A percentile compares a stretch with the other conserved stretches of the same genome.
These are phyloP conservation scores for Hydrangea macrophylla DNA, from an alignment of 148 eudicot genomes.

Conservation along the genomic window DNA sequence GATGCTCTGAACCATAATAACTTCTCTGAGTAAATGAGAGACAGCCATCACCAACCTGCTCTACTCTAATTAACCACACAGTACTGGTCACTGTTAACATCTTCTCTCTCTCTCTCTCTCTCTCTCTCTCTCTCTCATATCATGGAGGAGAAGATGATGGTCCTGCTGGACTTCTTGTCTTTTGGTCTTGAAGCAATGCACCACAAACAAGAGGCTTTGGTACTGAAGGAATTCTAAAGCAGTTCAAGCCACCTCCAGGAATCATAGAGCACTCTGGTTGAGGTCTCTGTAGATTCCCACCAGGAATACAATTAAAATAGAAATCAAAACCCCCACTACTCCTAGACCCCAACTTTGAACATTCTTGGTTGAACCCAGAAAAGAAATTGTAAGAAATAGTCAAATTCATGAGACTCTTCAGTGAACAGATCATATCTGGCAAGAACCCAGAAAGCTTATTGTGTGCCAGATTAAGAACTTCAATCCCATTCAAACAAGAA, in stretches of 20 bases:
- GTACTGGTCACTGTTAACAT: background rate
- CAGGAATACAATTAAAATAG: conserved; percentile 67
- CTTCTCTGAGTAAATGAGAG: conserved; percentile 8
- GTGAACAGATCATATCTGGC: conserved; percentile 65
- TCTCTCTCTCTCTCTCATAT: background rate
- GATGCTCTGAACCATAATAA: conserved; percentile 2
- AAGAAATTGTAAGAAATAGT: conserved; percentile 74
- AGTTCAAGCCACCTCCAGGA: conserved; percentile 48
- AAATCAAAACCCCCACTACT: conserved; percentile 63
- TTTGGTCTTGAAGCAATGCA: conserved; percentile 27
- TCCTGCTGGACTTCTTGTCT: conserved; percentile 3
- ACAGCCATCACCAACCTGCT: conserved; percentile 19
- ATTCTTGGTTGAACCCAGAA: conserved; percentile 60
- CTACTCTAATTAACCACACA: no score
- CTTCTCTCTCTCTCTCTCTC: conserved; percentile 8
- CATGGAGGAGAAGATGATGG: conserved; percentile 39
- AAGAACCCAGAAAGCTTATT: conserved; percentile 66
- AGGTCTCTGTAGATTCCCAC: conserved; percentile 63
- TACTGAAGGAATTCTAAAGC: conserved; percentile 51
- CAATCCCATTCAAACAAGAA: conserved; percentile 61
- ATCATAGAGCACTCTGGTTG: conserved; percentile 51
- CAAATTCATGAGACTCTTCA: conserved; percentile 53
- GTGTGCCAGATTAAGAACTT: conserved; percentile 67
- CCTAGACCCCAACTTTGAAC: conserved; percentile 38
- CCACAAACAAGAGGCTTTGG: conserved; percentile 68